Base-by-base conservation (phyloP, 2,329 filamentous ascomycete genomes). In the Pseudogymnoascus sp. region DNA sequence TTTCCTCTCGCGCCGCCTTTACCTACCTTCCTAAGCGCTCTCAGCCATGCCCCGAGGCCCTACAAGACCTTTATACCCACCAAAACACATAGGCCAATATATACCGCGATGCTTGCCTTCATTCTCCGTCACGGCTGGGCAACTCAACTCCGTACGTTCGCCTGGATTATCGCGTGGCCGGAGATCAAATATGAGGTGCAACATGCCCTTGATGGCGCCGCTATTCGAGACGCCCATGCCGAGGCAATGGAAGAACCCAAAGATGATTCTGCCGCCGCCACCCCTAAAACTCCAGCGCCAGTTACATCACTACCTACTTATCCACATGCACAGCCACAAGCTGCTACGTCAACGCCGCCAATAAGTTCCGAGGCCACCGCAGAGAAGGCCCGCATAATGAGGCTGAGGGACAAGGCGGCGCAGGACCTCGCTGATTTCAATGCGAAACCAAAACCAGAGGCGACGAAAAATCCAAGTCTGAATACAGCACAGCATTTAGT, bases 121-220 rank as follows among this genome's bases (percentile, higher is more conserved):
- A 82, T 99, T 7, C 86, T 97, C 78, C 86, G 92, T 41, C 89
- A 91, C 55, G 92, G 91, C 12, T 96, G 94, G 90, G 92, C 97
- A 0, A 96, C 90, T 0, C 92, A 97, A 73, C 82, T 99, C 5
- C 90, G 92, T 66, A 94, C 91, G 0, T 97, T 95, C 73, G 91
- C 89, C 11, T 96, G 94, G 80, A 85, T 97, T 45, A 84, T 93
- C 59, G 89, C 94, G 42, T 88, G 87, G 75, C 86, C 89, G 2
- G 88, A 93, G 71, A 89, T 96, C 65, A 86, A 94, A 68, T 87
- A 89, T 70, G 87, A 90, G 66, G 91, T 95, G 2, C 86, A 90
- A 60, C 83, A 87, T 68, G 83, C 86, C 62, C 80, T 91, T 45
- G 85, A 88, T 68, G 82, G 82, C 25, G 86, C 90, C 66, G 82